Evolutionary conservation across 768 basidiomycete species (phyloP).

Genomic region (Cystobasidiopsis lactophilus): DNA sequence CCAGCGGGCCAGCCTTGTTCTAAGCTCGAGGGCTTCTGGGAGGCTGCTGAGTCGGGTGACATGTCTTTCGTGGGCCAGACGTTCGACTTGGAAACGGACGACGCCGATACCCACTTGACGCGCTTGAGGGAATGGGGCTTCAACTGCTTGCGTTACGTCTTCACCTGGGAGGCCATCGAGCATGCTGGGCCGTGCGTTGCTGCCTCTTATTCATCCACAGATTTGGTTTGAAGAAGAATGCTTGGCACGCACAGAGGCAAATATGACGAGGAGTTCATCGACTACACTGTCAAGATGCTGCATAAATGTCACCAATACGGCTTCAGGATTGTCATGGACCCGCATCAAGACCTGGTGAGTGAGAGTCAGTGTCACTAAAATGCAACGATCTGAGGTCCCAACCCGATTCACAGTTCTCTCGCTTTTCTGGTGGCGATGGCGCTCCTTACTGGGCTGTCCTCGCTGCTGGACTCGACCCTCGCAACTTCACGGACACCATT

Average conservation of each 20-base stretch:
- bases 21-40: conserved; percentile 57
- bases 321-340: conserved; percentile 78
- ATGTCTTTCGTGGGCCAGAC: conserved; percentile 55
- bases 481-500: conserved; percentile 62
- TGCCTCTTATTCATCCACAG: not conserved
- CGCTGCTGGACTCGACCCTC: conserved; percentile 75
- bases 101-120: conserved; percentile 59
- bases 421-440: conserved; percentile 82
- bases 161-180: conserved; percentile 92
- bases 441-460: conserved; percentile 82
- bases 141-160: conserved; percentile 53
- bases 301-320: conserved; percentile 77
- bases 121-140: conserved; percentile 86
- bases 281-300: conserved; percentile 70
- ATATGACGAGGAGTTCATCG: conserved; percentile 78
- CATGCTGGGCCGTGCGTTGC: conserved; percentile 76
- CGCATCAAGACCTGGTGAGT: conserved; percentile 84
- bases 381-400: not conserved
- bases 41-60: conserved; percentile 42
- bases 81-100: conserved; percentile 50
- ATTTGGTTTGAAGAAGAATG: not conserved
- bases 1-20: conserved; percentile 50
- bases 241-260: conserved; percentile 36
- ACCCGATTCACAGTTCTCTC: conserved; percentile 59
- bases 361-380: not conserved